phyloP scores from a whole-genome alignment of 2,329 filamentous ascomycete species.

The Pseudogymnoascus destructans region DNA sequence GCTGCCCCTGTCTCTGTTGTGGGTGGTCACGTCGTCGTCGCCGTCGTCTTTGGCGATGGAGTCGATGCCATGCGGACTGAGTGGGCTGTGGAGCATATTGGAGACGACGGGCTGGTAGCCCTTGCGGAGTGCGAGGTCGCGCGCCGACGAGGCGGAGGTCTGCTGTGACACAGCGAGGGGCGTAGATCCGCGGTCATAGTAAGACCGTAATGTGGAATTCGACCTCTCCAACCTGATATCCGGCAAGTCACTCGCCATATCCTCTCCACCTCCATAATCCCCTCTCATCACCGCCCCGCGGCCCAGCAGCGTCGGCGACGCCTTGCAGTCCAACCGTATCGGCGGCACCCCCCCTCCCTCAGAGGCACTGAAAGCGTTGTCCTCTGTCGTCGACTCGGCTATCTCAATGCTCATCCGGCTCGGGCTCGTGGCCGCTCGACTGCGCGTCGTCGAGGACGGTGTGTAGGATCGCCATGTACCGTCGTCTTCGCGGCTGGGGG shows the following conservation, averaged over 20 bases:
- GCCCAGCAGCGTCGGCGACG: slow-evolving; percentile 34
- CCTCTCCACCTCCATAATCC: slow-evolving; percentile 17
- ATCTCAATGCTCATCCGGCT: slow-evolving; percentile 31
- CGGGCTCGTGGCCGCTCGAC: slow-evolving; percentile 23
- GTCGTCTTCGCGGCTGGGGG: slow-evolving; percentile 19
- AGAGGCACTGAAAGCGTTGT: slow-evolving; percentile 18
- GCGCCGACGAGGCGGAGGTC: slow-evolving; percentile 30
- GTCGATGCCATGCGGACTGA: not conserved
- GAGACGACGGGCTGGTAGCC: slow-evolving; percentile 22
- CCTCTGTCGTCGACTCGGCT: slow-evolving; percentile 23
- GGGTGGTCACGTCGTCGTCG: not conserved
- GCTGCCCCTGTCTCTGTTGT: not conserved
- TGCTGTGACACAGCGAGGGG: slow-evolving; percentile 31
- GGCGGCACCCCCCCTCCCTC: slow-evolving; percentile 19
- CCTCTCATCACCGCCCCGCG: slow-evolving; percentile 15
- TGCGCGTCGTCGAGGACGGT: not conserved
- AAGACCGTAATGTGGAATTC: slow-evolving; percentile 33
- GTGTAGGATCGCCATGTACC: slow-evolving; percentile 14
- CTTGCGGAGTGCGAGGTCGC: slow-evolving; percentile 29
- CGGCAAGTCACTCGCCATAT: slow-evolving; percentile 25
- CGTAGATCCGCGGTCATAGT: slow-evolving; percentile 33
- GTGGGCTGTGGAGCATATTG: not conserved
- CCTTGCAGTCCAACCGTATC: slow-evolving; percentile 28
- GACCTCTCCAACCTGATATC: slow-evolving; percentile 30
- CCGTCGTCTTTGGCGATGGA: not conserved